phyloP scores from a whole-genome alignment of 2,329 filamentous ascomycete genomes.

The Paracoccidioides lutzii region DNA sequence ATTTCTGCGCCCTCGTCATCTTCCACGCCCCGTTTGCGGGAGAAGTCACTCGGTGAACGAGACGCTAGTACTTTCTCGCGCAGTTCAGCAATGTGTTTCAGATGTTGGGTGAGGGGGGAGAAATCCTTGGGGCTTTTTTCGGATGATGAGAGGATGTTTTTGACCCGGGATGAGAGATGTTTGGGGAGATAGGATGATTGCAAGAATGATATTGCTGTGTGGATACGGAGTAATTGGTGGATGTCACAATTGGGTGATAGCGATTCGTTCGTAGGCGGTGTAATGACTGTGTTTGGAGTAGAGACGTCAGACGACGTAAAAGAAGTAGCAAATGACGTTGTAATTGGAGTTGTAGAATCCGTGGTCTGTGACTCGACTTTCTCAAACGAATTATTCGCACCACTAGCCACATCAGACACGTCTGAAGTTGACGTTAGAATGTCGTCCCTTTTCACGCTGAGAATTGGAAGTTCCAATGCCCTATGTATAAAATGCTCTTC shows the following conservation, averaged over 20 bases:
- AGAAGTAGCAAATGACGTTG: constrained; percentile 20
- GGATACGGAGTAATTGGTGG: constrained; percentile 34
- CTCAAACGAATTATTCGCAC: constrained; percentile 17
- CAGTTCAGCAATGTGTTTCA: constrained; percentile 52
- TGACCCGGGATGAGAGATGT: constrained; percentile 26
- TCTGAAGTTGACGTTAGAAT: constrained; percentile 17
- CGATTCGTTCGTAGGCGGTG: constrained; percentile 19
- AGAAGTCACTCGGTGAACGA: constrained; percentile 42
- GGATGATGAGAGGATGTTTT: constrained; percentile 23
- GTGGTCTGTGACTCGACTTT: constrained; percentile 22
- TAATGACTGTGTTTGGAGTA: constrained; percentile 27
- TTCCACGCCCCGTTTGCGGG: constrained; percentile 28
- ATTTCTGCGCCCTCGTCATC: constrained; percentile 29
- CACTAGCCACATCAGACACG: constrained; percentile 14
- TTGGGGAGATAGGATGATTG: constrained; percentile 37
- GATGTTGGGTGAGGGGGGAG: constrained; percentile 54
- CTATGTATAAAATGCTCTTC: constrained; percentile 73
- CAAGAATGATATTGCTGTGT: constrained; percentile 39
- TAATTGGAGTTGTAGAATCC: constrained; percentile 21
- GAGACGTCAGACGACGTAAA: constrained; percentile 28
- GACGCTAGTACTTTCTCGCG: constrained; percentile 59
- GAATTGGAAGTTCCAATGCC: constrained; percentile 61
- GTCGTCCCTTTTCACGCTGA: constrained; percentile 51
- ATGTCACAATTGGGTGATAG: constrained; percentile 18
- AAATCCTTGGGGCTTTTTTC: constrained; percentile 49